Evolutionary conservation across 768 basidiomycete genomes (phyloP).

Genomic region (Jaapia argillacea): DNA sequence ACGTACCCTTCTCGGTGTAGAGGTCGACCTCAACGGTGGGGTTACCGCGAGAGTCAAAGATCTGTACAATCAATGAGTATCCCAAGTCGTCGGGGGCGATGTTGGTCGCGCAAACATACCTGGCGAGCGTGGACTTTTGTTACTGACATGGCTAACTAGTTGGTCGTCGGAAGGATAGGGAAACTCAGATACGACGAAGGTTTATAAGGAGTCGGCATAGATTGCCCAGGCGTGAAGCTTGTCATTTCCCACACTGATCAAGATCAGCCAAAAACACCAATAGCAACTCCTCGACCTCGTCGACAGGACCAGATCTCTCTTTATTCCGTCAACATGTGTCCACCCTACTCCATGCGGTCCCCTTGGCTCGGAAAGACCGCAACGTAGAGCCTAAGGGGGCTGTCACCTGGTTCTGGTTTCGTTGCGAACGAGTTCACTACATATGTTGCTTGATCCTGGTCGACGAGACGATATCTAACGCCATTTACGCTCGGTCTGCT

Average conservation of each 20-base stretch:
- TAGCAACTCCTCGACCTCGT: too few relatives aligned
- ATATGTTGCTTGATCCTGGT: too few relatives aligned
- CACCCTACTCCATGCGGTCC: too few relatives aligned
- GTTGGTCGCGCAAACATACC: constrained; percentile 39
- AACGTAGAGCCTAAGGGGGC: too few relatives aligned
- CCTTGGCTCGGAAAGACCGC: too few relatives aligned
- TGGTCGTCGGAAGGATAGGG: constrained; percentile 16
- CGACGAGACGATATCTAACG: too few relatives aligned
- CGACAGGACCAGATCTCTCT: too few relatives aligned
- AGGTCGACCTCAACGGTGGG: constrained; percentile 94
- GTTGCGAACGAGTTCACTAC: too few relatives aligned
- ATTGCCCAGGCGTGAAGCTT: constrained; percentile 15
- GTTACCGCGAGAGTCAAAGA: constrained; percentile 99
- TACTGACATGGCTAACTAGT: constrained; percentile 69
- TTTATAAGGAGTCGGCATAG: constrained; percentile 1
- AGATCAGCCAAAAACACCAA: background rate
- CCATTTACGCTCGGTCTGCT: too few relatives aligned
- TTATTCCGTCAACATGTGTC: too few relatives aligned
- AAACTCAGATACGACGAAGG: constrained; percentile 24
- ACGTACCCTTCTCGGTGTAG: constrained; percentile 74
- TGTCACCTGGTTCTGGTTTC: too few relatives aligned
- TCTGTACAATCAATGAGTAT: constrained; percentile 37
- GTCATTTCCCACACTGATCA: background rate
- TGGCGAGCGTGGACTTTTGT: constrained; percentile 89
- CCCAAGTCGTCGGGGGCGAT: background rate